phyloP scores from a whole-genome alignment of 805 yeast genomes.

The Schwanniomyces pseudopolymorphus region DNA sequence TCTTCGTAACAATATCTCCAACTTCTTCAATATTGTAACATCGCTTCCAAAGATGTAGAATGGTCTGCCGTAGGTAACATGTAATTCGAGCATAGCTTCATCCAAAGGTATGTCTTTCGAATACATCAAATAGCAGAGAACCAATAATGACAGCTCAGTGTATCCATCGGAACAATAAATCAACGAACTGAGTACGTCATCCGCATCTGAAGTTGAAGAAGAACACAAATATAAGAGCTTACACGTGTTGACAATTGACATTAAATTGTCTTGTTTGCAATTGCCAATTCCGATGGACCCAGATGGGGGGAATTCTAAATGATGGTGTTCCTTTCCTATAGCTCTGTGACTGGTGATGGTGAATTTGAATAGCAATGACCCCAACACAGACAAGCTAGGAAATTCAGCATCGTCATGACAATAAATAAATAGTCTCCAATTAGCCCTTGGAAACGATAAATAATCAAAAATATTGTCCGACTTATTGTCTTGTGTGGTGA shows the following conservation, averaged over 20 bases:
- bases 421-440: constrained; percentile 55
- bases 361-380: constrained; percentile 31
- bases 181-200: constrained; percentile 43
- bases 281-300: constrained; percentile 82
- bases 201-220: constrained; percentile 31
- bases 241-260: constrained; percentile 66
- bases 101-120: constrained; percentile 58
- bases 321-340: constrained; percentile 18
- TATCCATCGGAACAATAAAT: constrained; percentile 88
- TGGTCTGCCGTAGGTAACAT: constrained; percentile 66
- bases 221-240: constrained; percentile 55
- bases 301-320: constrained; percentile 75
- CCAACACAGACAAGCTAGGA: constrained; percentile 45
- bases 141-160: constrained; percentile 82
- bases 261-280: constrained; percentile 57
- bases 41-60: constrained; percentile 82
- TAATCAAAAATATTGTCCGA: constrained; percentile 10
- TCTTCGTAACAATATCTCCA: constrained; percentile 60
- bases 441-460: constrained; percentile 47
- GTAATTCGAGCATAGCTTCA: constrained; percentile 66
- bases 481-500: constrained; percentile 38
- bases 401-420: constrained; percentile 61
- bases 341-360: constrained; percentile 24
- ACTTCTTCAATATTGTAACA: constrained; percentile 58
- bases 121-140: constrained; percentile 70